Base-by-base conservation (phyloP, 345 rosid species). In the Syzygium aqueum region DNA sequence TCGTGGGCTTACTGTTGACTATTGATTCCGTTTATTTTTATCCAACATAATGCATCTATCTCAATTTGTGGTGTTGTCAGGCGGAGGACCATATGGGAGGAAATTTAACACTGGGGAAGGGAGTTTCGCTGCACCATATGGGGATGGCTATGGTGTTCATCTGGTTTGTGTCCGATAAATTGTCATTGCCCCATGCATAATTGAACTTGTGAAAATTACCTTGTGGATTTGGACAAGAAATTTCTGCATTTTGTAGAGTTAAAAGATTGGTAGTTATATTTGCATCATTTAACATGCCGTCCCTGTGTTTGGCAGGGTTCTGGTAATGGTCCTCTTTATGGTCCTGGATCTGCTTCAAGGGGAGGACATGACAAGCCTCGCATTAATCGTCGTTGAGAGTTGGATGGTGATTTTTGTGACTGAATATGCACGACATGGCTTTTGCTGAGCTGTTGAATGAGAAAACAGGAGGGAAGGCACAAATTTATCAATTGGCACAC, bases 331-430 rank as follows among this genome's bases (percentile, higher is more conserved):
- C 96, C 93, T 85, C 88, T 91, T 77, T 95, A 93, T 90, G 96
- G 95, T 86, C 91, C 95, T 53, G 92, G 94, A 85, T 90, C 96
- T 88, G 94, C 93, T 92, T 92, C 95, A 54, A 92, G 96, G 95
- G 96, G 90, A 84, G 88, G 86, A 86, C 33, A 57, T 67, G 90
- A 97, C 90, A 96, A 95, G 91, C 86, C 95, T 73, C 96, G 90
- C 85, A 57, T 89, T 90, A 90, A 87, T 89, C 96, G 94, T 82
- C 98, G 93, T 86, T 97, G 91, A 95, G 90, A 86, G 84, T 30
- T 86, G 87, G 85, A 80, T 73, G 88, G 33, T 78, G 85, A 57
- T 40, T 16, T 40, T 67, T 65, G 87, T 54, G 11, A 53, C 86
- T 37, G 73, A 46, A 23, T 54, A 46, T 21, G 63, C 67, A 54